Percentiles rank a stretch among this genome's conserved stretches.
Evolutionary conservation across 805 yeast genomes (phyloP).

Genomic region (Sugiyamaella floridensis): DNA sequence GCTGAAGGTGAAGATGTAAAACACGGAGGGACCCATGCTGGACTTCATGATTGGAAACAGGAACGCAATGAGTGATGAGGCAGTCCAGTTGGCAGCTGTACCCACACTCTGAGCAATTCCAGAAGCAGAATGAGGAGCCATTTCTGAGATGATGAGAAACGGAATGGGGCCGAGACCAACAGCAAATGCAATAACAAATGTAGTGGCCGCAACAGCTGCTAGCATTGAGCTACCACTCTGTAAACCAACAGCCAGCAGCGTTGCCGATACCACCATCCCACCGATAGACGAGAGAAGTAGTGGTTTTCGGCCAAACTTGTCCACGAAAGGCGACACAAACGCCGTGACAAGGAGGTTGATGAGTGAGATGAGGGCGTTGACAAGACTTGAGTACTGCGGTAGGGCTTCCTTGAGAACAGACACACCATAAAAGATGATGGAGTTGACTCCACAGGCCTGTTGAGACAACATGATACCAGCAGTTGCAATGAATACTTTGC

Average conservation of each 20-base stretch:
- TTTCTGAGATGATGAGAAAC: slow-evolving; percentile 77
- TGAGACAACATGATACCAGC: slow-evolving; percentile 73
- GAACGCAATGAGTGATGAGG: slow-evolving; percentile 71
- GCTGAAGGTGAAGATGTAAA: slow-evolving; percentile 47
- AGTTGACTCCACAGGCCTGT: slow-evolving; percentile 88
- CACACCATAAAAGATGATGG: slow-evolving; percentile 90
- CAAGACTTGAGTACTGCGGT: slow-evolving; percentile 61
- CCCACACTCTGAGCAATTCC: slow-evolving; percentile 92
- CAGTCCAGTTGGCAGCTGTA: slow-evolving; percentile 82
- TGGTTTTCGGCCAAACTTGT: slow-evolving; percentile 66
- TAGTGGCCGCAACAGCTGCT: slow-evolving; percentile 48
- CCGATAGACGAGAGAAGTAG: slow-evolving; percentile 58
- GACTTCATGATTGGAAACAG: slow-evolving; percentile 68
- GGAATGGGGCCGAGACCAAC: slow-evolving; percentile 95
- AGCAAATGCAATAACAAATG: slow-evolving; percentile 81
- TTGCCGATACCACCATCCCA: slow-evolving; percentile 60
- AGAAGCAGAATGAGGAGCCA: slow-evolving; percentile 72
- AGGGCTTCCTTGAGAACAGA: slow-evolving; percentile 64
- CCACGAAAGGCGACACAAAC: slow-evolving; percentile 69
- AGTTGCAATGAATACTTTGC: slow-evolving; percentile 56
- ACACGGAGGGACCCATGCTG: slow-evolving; percentile 69
- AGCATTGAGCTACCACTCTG: slow-evolving; percentile 7
- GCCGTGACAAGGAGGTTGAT: slow-evolving; percentile 71
- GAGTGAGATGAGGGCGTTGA: slow-evolving; percentile 71
- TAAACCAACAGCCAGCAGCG: slow-evolving; percentile 63